phyloP scores from a whole-genome alignment of 2,329 filamentous ascomycete species.

The Aspergillus jensenii region DNA sequence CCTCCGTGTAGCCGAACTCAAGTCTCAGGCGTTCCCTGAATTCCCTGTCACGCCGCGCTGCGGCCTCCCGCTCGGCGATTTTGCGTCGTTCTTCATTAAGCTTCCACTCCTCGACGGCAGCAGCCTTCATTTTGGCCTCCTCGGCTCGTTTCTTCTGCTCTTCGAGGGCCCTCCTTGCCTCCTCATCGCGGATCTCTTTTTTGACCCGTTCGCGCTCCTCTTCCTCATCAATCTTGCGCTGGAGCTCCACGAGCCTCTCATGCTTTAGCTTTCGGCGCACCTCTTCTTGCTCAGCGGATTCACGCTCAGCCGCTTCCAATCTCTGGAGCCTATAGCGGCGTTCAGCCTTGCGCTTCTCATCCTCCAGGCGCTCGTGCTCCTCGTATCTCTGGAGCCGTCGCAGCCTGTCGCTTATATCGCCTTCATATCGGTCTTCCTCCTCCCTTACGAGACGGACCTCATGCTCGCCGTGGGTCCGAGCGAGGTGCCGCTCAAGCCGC shows the following conservation, averaged over 20 bases:
- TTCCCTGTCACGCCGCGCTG: slow-evolving; percentile 31
- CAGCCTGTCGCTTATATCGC: slow-evolving; percentile 40
- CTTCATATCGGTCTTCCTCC: slow-evolving; percentile 46
- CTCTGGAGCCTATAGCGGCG: slow-evolving; percentile 5
- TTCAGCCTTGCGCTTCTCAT: slow-evolving; percentile 23
- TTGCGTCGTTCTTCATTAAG: slow-evolving; percentile 29
- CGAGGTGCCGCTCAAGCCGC: slow-evolving; percentile 34
- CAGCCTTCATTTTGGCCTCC: slow-evolving; percentile 38
- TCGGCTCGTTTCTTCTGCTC: slow-evolving; percentile 32
- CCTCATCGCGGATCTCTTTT: slow-evolving; percentile 43
- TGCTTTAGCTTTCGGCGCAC: slow-evolving; percentile 29
- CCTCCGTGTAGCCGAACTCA: slow-evolving; percentile 42
- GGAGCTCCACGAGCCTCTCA: slow-evolving; percentile 32
- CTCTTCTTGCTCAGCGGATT: slow-evolving; percentile 35
- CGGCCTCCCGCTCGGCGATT: slow-evolving; percentile 33
- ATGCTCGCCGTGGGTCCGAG: slow-evolving; percentile 24
- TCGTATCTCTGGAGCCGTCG: slow-evolving; percentile 37
- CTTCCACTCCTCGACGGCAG: slow-evolving; percentile 42
- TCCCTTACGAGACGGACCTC: slow-evolving; percentile 30
- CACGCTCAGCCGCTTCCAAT: slow-evolving; percentile 2
- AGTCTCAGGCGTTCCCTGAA: slow-evolving; percentile 38
- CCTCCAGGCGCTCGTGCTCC: slow-evolving; percentile 41
- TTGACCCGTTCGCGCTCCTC: slow-evolving; percentile 46
- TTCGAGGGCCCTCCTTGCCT: slow-evolving; percentile 40
- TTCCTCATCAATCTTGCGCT: slow-evolving; percentile 40